These are phyloP conservation scores for Xylaria cubensis DNA, from an alignment of 495 filamentous ascomycete genomes.

Conservation along the genomic window DNA sequence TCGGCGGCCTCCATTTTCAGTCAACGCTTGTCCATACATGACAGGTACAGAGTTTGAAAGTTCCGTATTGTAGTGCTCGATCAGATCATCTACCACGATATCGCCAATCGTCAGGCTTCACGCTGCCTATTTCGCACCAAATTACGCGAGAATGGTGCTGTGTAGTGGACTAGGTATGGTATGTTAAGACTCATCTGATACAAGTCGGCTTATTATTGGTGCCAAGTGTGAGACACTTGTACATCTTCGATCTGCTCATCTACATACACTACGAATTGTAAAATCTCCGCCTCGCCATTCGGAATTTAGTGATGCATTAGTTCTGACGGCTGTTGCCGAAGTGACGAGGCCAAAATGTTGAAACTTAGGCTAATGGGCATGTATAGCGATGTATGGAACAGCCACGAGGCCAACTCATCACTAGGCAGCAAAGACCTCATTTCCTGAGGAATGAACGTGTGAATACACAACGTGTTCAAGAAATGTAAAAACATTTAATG, in stretches of 20 bases:
- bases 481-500: constrained; percentile 3
- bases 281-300: constrained; percentile 3
- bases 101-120: neutral
- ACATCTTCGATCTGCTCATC: neutral
- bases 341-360: neutral
- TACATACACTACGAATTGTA: neutral
- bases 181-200: constrained; percentile 5
- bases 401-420: neutral
- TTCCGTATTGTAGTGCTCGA: neutral
- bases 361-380: neutral
- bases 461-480: neutral
- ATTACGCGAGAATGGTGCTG: neutral
- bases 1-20: neutral
- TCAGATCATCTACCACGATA: constrained; percentile 1
- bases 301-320: constrained; percentile 1
- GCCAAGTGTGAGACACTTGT: constrained; percentile 1
- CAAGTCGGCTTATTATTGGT: neutral
- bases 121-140: neutral
- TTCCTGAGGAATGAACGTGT: constrained; percentile 18
- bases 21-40: neutral
- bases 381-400: neutral
- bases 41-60: neutral
- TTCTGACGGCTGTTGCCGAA: constrained; percentile 22
- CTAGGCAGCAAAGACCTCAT: neutral
- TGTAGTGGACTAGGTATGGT: neutral